Base-by-base conservation (phyloP, 2,329 filamentous ascomycete species). In the Colletotrichum tabaci region DNA sequence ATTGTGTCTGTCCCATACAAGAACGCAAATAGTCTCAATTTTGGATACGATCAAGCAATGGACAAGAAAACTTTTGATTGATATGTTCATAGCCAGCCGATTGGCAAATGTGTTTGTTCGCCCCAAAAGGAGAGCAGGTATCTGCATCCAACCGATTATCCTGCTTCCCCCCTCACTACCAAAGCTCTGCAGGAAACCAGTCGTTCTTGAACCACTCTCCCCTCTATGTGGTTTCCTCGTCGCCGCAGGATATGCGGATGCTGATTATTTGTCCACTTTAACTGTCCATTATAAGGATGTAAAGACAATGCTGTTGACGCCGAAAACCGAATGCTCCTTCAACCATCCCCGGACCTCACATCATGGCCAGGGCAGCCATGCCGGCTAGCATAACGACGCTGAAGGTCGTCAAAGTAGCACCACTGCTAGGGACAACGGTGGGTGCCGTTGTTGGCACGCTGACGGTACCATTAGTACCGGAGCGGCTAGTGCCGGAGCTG, bases 401-500 rank as follows among this genome's bases (percentile, higher is more conserved):
- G 50, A 74, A 70, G 23, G 62, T 58, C 8, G 61, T 61, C 18
- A 49, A 49, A 26, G 62, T 52, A 9, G 68, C 68, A 38, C 61
- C 60, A 49, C 61, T 68, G 21, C 46, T 46, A 26, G 66, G 44
- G 8, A 73, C 65, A 12, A 49, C 60, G 6, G 55, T 57, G 16
- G 72, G 50, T 26, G 61, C 42, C 52, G 46, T 44, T 8, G 66
- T 67, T 5, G 66, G 53, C 42, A 38, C 40, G 30, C 76, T 74
- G 38, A 67, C 64, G 46, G 72, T 55, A 23, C 68, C 72, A 55
- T 71, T 64, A 73, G 61, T 68, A 63, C 70, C 57, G 16, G 50
- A 44, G 40, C 76, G 68, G 30, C 66, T 66, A 18, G 77, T 74
- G 64, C 77, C 73, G 46, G 75, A 62, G 64, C 67, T 66, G n/a